phyloP scores from a whole-genome alignment of 192 early-diverging fungal species.

The Lunasporangiospora selenospora region DNA sequence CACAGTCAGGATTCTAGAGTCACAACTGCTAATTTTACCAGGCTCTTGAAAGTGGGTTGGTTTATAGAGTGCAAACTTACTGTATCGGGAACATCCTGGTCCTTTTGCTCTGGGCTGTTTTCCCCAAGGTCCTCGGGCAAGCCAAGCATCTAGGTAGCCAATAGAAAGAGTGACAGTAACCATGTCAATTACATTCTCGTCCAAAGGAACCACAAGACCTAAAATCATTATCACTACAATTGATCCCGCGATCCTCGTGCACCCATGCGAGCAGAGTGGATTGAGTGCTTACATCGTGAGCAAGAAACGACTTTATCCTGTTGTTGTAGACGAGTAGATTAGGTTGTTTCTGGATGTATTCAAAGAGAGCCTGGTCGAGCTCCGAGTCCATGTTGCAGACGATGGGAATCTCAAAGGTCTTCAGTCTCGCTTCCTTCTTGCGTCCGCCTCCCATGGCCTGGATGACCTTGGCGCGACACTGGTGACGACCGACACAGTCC shows the following conservation, averaged over 20 bases:
- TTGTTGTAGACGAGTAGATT: conserved; percentile 43
- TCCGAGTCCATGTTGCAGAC: conserved; percentile 46
- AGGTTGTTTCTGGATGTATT: conserved; percentile 42
- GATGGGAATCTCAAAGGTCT: conserved; percentile 46
- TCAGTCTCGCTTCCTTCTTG: conserved; percentile 47
- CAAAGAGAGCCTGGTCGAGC: conserved; percentile 30
- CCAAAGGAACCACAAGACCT: no score
- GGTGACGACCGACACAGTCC: conserved; percentile 44
- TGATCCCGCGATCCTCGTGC: no score
- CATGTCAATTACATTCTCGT: background rate
- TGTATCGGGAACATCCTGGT: conserved; percentile 25
- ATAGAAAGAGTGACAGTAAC: background rate
- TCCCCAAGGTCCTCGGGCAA: conserved; percentile 31
- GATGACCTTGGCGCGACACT: conserved; percentile 47
- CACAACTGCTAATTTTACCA: no score
- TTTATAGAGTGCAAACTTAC: no score
- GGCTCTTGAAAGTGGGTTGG: no score
- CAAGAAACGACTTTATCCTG: conserved; percentile 46
- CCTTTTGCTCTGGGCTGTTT: conserved; percentile 16
- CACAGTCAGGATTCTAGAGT: no score
- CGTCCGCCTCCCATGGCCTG: conserved; percentile 48
- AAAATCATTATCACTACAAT: no score
- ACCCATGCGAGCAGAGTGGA: no score
- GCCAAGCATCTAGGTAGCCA: conserved; percentile 27
- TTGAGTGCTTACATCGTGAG: conserved; percentile 35